Evolutionary conservation across 2,329 filamentous ascomycete species (phyloP).

Genomic region (Cordyceps fumosorosea): DNA sequence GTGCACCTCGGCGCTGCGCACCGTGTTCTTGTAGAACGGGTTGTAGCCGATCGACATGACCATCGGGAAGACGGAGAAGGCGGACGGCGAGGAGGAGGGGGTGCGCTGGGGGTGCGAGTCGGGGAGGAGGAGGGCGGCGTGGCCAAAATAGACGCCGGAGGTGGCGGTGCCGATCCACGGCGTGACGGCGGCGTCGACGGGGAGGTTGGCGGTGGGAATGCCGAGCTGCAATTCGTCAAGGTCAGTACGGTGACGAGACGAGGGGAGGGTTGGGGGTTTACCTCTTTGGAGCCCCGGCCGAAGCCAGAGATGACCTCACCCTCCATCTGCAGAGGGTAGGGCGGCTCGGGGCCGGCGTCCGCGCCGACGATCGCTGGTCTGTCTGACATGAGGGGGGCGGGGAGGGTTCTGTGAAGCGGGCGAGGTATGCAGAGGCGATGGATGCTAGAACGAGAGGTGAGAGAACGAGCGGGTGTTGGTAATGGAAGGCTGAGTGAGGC

Average conservation of each 20-base stretch:
- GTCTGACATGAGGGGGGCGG: slow-evolving; percentile 21
- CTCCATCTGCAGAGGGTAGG: slow-evolving; percentile 77
- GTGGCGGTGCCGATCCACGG: slow-evolving; percentile 57
- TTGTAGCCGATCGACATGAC: slow-evolving; percentile 96
- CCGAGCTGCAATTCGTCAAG: slow-evolving; percentile 62
- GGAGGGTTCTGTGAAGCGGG: too few relatives aligned
- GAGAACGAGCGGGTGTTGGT: too few relatives aligned
- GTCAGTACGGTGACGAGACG: background rate
- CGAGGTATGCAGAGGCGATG: too few relatives aligned
- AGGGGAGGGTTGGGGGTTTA: slow-evolving; percentile 29
- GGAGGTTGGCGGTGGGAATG: slow-evolving; percentile 92
- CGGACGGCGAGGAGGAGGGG: slow-evolving; percentile 17
- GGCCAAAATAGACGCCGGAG: slow-evolving; percentile 91
- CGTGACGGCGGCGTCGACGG: slow-evolving; percentile 56
- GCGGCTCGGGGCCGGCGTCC: slow-evolving; percentile 63
- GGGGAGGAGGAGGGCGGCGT: slow-evolving; percentile 64
- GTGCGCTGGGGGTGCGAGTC: slow-evolving; percentile 37
- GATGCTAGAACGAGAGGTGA: too few relatives aligned
- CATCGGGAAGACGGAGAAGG: slow-evolving; percentile 62
- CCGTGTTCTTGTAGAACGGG: slow-evolving; percentile 90
- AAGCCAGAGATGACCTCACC: slow-evolving; percentile 90
- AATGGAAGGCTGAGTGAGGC: too few relatives aligned
- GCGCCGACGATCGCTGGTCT: slow-evolving; percentile 69
- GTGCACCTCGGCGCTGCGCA: slow-evolving; percentile 83
- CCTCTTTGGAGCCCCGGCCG: slow-evolving; percentile 87